Evolutionary conservation across 2,329 filamentous ascomycete species (phyloP).

Genomic region (Diplodia intermedia): DNA sequence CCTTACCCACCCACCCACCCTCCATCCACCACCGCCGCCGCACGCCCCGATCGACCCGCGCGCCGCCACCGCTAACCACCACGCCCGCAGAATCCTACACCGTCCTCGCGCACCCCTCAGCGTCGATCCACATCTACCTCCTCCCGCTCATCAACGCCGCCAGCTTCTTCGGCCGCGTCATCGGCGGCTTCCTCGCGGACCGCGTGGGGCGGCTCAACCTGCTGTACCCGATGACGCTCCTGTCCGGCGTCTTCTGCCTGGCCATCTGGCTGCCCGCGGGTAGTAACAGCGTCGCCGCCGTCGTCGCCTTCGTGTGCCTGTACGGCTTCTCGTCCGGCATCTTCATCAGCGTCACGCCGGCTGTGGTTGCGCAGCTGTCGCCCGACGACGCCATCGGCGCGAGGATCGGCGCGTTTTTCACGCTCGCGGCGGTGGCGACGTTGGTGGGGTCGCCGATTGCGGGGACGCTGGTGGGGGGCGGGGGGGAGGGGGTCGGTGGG

Average conservation of each 20-base stretch:
- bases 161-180: slow-evolving; percentile 28
- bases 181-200: slow-evolving; percentile 31
- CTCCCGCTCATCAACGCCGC: slow-evolving; percentile 32
- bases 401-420: slow-evolving; percentile 32
- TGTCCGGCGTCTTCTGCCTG: slow-evolving; percentile 31
- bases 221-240: slow-evolving; percentile 29
- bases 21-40: no score
- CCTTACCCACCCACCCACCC: not conserved
- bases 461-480: slow-evolving; percentile 3
- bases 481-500: not conserved
- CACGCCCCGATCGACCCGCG: no score
- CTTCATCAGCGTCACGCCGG: slow-evolving; percentile 32
- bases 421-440: slow-evolving; percentile 23
- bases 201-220: slow-evolving; percentile 29
- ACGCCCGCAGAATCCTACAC: slow-evolving; percentile 23
- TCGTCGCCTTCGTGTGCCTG: slow-evolving; percentile 32
- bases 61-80: not conserved
- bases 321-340: slow-evolving; percentile 33
- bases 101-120: slow-evolving; percentile 17
- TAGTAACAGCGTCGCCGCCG: not conserved
- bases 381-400: slow-evolving; percentile 31
- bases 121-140: slow-evolving; percentile 26
- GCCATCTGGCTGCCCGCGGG: slow-evolving; percentile 33
- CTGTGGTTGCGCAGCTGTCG: slow-evolving; percentile 30
- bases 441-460: slow-evolving; percentile 31